phyloP scores from a whole-genome alignment of 148 eudicot genomes.

The Beta vulgaris region DNA sequence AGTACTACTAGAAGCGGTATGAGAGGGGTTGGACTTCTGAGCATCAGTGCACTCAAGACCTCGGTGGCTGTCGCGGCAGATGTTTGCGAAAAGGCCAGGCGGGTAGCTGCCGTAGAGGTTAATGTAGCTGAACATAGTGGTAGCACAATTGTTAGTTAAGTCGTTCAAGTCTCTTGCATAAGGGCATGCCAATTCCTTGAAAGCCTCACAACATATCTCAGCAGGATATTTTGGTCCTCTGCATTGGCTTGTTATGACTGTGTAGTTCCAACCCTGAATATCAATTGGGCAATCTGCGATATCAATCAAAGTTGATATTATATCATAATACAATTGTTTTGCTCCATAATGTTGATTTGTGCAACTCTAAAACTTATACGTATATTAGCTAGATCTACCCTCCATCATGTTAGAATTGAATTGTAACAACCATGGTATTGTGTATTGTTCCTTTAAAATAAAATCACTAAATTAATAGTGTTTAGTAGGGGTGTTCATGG shows the following conservation, averaged over 20 bases:
- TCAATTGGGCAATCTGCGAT: constrained; percentile 53
- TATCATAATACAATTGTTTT: too few species aligned
- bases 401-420: too few species aligned
- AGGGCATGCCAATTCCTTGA: constrained; percentile 59
- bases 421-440: too few species aligned
- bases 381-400: too few species aligned
- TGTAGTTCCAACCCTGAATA: constrained; percentile 56
- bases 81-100: constrained; percentile 60
- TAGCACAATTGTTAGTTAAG: constrained; percentile 43
- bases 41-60: constrained; percentile 47
- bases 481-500: too few species aligned
- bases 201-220: constrained; percentile 40
- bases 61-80: constrained; percentile 50
- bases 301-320: background rate
- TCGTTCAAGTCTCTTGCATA: constrained; percentile 36
- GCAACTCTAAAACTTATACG: too few species aligned
- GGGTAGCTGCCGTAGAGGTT: constrained; percentile 70
- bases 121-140: constrained; percentile 73
- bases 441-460: too few species aligned
- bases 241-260: constrained; percentile 78
- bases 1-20: background rate
- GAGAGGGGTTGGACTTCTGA: background rate
- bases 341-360: background rate
- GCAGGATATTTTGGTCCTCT: constrained; percentile 63
- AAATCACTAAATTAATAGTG: too few species aligned